Percentiles rank a stretch among this genome's conserved stretches.
These are phyloP conservation scores for Apiospora malaysiana DNA, from an alignment of 2,329 filamentous ascomycete genomes.

Conservation along the genomic window DNA sequence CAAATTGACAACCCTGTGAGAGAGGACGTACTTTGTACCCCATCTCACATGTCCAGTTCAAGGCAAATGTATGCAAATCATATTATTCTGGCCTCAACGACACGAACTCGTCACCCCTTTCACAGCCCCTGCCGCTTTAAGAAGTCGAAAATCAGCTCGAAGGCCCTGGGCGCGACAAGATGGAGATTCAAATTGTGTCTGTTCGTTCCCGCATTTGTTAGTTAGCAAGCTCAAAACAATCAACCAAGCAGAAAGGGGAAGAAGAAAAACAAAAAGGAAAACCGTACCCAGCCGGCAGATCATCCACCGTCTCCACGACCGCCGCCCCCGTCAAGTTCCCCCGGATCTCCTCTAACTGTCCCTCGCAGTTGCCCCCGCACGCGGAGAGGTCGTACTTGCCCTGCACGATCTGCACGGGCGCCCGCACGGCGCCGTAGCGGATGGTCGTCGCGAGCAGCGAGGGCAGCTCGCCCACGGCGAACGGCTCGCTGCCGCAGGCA, in stretches of 20 bases:
- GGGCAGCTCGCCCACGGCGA: constrained; percentile 37
- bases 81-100: background rate
- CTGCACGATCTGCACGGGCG: constrained; percentile 36
- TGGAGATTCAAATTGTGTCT: constrained; percentile 40
- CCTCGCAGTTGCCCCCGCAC: constrained; percentile 38
- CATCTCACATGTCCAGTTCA: too few relatives aligned
- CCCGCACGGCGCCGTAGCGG: constrained; percentile 30
- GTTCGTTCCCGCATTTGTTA: background rate
- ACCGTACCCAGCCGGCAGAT: constrained; percentile 38
- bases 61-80: background rate
- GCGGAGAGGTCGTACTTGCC: constrained; percentile 38
- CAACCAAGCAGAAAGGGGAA: background rate
- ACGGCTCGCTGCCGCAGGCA: constrained; percentile 36
- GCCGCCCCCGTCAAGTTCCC: constrained; percentile 30
- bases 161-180: constrained; percentile 35
- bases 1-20: background rate
- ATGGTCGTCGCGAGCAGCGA: constrained; percentile 35
- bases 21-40: background rate
- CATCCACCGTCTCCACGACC: constrained; percentile 35
- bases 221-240: background rate
- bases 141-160: constrained; percentile 35
- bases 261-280: background rate
- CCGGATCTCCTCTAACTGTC: constrained; percentile 30
- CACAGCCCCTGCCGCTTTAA: constrained; percentile 34
- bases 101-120: background rate